phyloP scores from a whole-genome alignment of 1,284 basidiomycete species.

The Earliella scabrosa region DNA sequence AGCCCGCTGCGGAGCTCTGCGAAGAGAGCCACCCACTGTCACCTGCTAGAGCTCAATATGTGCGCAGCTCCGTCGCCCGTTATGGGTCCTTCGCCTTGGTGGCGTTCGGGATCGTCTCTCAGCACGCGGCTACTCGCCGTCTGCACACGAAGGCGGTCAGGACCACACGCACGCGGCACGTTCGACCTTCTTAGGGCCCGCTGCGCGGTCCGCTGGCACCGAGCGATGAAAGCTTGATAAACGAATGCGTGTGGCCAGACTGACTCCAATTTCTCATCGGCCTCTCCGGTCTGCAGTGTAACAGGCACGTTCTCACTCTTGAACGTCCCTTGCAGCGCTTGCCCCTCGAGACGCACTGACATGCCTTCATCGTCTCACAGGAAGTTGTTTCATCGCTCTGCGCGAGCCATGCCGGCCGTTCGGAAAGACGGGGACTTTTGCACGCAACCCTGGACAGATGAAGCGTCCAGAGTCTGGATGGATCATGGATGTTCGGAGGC shows the following conservation, averaged over 20 bases:
- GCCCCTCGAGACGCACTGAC: no score
- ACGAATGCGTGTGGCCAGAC: not conserved
- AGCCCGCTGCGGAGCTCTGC: not conserved
- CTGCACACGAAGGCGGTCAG: not conserved
- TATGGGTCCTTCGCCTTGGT: not conserved
- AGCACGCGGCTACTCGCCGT: conserved; percentile 22
- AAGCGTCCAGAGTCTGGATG: no score
- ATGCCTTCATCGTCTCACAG: no score
- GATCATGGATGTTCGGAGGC: no score
- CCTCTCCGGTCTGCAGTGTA: not conserved
- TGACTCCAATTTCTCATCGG: not conserved
- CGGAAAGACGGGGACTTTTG: no score
- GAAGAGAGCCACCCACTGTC: not conserved
- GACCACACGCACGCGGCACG: not conserved
- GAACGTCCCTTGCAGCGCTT: not conserved
- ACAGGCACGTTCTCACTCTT: not conserved
- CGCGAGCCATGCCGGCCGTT: no score
- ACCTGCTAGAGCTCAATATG: not conserved
- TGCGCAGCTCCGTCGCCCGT: not conserved
- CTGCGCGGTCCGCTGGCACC: not conserved
- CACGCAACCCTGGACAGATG: no score
- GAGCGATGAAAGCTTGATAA: not conserved
- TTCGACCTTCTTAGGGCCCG: not conserved
- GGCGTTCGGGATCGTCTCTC: not conserved
- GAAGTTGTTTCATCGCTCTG: no score